These are phyloP conservation scores for Crithidia thermophila DNA, from an alignment of 208 protist species.

Conservation along the genomic window DNA sequence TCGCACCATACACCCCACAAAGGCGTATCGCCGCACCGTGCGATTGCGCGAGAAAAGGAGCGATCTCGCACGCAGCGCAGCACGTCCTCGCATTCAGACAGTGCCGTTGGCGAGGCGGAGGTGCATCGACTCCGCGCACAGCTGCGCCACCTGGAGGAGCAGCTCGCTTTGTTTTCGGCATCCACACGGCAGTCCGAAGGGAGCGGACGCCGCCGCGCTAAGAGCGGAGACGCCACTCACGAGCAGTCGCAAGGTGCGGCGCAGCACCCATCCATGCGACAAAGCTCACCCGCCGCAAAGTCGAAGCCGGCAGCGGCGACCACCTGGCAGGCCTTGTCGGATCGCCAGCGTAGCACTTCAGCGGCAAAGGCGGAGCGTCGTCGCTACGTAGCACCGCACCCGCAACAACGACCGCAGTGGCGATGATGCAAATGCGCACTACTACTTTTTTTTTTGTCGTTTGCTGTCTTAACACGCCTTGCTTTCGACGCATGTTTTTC, in stretches of 20 bases:
- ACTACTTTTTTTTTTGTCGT: background rate
- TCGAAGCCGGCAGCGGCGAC: background rate
- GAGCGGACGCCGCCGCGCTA: background rate
- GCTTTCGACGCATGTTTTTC: background rate
- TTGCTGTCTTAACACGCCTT: background rate
- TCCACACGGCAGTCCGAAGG: too few species aligned
- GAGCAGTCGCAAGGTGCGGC: background rate
- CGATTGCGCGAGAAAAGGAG: too few species aligned
- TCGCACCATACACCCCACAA: too few species aligned
- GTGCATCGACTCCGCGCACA: conserved; percentile 17
- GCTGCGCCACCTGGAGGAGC: conserved; percentile 15
- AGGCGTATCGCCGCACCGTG: too few species aligned
- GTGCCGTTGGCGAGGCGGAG: background rate
- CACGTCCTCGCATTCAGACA: too few species aligned
- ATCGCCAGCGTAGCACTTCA: conserved; percentile 23
- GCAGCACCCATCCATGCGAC: background rate
- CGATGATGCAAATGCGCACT: background rate
- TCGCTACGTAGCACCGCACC: background rate
- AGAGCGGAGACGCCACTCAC: background rate
- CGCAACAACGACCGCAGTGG: conserved; percentile 15
- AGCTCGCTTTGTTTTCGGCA: conserved; percentile 11
- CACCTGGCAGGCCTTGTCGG: conserved; percentile 25
- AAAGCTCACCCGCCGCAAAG: background rate
- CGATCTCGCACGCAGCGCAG: too few species aligned
- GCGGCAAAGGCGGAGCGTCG: background rate